Evolutionary conservation across 352 stramenopile species (phyloP).

Genomic region (Pseudoperonospora humuli): DNA sequence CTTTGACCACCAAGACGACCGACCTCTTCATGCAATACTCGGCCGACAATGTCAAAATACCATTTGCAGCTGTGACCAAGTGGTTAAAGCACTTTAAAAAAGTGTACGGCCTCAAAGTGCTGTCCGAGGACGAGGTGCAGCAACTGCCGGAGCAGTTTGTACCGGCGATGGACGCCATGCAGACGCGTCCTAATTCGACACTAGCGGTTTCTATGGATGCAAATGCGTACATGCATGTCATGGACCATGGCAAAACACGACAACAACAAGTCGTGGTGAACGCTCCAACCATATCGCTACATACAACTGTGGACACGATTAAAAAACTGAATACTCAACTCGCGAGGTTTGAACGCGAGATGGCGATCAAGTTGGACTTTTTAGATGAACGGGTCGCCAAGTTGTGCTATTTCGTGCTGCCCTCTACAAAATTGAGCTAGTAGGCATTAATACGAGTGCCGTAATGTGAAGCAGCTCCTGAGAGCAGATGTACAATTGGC

Average conservation of each 20-base stretch:
- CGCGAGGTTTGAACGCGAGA: conserved; percentile 41
- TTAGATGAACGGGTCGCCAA: conserved; percentile 60
- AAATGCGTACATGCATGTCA: conserved; percentile 7
- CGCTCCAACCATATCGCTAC: conserved; percentile 11
- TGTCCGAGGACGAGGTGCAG: conserved; percentile 43
- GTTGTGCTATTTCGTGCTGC: conserved; percentile 37
- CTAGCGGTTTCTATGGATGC: conserved; percentile 3
- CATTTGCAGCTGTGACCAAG: conserved; percentile 37
- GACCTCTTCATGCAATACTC: conserved; percentile 72
- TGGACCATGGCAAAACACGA: not conserved
- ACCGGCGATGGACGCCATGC: conserved; percentile 49
- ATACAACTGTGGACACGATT: conserved; percentile 23
- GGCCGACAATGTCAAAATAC: conserved; percentile 25
- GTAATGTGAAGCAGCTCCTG: not conserved
- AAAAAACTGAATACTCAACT: conserved; percentile 42
- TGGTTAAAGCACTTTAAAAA: conserved; percentile 70
- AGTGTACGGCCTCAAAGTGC: conserved; percentile 46
- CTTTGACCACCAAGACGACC: conserved; percentile 39
- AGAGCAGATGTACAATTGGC: not conserved
- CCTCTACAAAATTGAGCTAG: conserved; percentile 22
- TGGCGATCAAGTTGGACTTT: conserved; percentile 48
- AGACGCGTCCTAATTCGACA: not conserved
- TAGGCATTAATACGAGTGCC: not conserved
- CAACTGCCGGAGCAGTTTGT: conserved; percentile 47
- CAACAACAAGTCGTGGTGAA: not conserved